Base-by-base conservation (phyloP, 1,139 yeast genomes). In the Pichia sp. region DNA sequence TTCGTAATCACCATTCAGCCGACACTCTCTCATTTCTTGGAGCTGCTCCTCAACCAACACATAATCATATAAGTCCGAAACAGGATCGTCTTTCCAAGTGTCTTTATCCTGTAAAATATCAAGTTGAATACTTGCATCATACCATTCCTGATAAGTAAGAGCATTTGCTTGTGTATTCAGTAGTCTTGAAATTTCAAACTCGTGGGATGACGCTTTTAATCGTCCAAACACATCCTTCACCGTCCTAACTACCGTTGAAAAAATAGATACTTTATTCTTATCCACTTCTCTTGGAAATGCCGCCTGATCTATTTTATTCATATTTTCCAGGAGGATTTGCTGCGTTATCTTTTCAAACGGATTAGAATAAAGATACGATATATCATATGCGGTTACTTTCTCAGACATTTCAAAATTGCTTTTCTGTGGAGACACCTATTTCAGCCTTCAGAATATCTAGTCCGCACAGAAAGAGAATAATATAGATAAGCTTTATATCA, bases 141-240 rank as follows among this genome's bases (percentile, higher is more conserved):
- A 68, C 97, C 97, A 92, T 42, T 78, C 77, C 9, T 68, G 65
- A 59, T 85, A 90, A 1, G 84, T 76, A 4, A 75, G 70, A 1
- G 88, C 83, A 5, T 76, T 69, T 45, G 71, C 72, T 61, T 79
- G 85, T 49, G 73, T 73, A 11, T 67, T 67, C 27, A 72, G 52
- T 6, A 82, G 62, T 41, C 50, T 48, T 35, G 50, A 16, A 10
- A 34, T 34, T 23, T 34, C 51, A 9, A 58, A 52, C 40, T 53
- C 60, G 2, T 34, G 36, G 26, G 26, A 34, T 16, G 23, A 16
- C 23, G 23, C 23, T 16, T 16, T 16, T 16, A 16, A 16, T 16
- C 23, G 23, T 16, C 23, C 23, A 16, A 16, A 16, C 23, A 16
- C 23, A 16, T 16, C 23, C 23, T 16, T 16, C 23, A 16, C 23